Conservation (phyloP, 148 eudicot species). For the Rhododendron molle region DNA sequence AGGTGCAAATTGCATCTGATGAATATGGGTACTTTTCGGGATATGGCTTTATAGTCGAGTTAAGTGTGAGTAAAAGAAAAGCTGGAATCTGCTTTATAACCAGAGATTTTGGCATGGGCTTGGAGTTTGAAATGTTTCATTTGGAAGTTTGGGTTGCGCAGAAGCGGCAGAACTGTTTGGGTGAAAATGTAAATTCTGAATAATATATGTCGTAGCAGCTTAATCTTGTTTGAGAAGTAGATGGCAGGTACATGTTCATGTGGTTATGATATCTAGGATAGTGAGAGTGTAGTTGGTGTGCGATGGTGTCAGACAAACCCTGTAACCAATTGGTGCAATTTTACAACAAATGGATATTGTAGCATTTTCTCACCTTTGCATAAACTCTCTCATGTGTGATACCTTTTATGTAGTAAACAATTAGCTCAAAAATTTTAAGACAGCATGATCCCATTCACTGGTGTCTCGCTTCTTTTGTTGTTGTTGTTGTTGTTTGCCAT, state of each 20-base stretch:
- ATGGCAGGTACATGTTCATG: not conserved
- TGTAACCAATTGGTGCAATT: not conserved
- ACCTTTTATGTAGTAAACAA: no score
- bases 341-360: not conserved
- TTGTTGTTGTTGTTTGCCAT: no score
- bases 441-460: no score
- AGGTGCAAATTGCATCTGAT: not conserved
- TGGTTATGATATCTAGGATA: not conserved
- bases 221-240: not conserved
- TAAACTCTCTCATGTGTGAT: no score
- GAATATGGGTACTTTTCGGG: not conserved
- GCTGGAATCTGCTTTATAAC: not conserved
- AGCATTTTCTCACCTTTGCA: no score
- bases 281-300: not conserved
- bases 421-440: no score
- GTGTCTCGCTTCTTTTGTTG: not conserved
- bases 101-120: not conserved
- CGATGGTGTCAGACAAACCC: not conserved
- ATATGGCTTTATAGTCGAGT: not conserved
- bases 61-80: not conserved
- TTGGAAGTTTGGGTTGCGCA: not conserved
- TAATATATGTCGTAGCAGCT: not conserved
- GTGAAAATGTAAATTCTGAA: not conserved
- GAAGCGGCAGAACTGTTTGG: not conserved
- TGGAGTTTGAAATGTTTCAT: not conserved